phyloP scores from a whole-genome alignment of 2,329 filamentous ascomycete genomes.

The Curvularia sp. region DNA sequence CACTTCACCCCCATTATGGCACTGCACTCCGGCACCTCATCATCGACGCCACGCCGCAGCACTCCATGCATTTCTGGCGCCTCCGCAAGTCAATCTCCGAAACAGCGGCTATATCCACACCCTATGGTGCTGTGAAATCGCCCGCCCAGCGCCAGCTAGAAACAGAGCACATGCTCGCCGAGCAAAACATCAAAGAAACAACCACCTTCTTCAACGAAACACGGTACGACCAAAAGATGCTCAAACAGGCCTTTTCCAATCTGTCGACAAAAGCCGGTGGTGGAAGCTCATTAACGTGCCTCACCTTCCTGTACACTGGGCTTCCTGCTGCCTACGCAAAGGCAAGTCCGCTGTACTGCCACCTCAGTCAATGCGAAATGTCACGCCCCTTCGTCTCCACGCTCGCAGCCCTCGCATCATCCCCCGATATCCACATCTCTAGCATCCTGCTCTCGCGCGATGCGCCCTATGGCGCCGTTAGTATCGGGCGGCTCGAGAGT shows the following conservation, averaged over 20 bases:
- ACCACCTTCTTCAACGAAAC: conserved; percentile 38
- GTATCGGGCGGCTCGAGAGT: conserved; percentile 31
- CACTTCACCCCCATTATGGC: conserved; percentile 26
- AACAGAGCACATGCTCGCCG: conserved; percentile 7
- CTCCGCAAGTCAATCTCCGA: conserved; percentile 20
- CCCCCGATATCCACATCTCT: conserved; percentile 1
- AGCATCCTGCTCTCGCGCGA: conserved; percentile 12
- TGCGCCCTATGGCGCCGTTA: conserved; percentile 24
- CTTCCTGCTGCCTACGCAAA: conserved; percentile 24
- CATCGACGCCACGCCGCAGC: conserved; percentile 38
- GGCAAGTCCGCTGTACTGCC: conserved; percentile 30
- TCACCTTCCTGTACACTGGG: conserved; percentile 24
- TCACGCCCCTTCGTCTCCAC: conserved; percentile 37
- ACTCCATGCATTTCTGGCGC: conserved; percentile 35
- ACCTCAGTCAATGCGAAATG: conserved; percentile 37
- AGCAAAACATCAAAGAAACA: conserved; percentile 17
- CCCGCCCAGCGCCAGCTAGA: conserved; percentile 3
- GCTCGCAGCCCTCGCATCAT: conserved; percentile 27
- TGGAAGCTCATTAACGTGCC: neutral
- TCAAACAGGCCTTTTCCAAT: conserved; percentile 26
- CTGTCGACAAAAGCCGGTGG: neutral
- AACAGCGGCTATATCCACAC: conserved; percentile 8
- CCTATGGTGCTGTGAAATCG: neutral
- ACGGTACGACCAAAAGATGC: conserved; percentile 30
- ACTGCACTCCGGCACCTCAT: conserved; percentile 26